Conservation (phyloP, 305 asterid species). For the Fraxinus xanthoxyloides region DNA sequence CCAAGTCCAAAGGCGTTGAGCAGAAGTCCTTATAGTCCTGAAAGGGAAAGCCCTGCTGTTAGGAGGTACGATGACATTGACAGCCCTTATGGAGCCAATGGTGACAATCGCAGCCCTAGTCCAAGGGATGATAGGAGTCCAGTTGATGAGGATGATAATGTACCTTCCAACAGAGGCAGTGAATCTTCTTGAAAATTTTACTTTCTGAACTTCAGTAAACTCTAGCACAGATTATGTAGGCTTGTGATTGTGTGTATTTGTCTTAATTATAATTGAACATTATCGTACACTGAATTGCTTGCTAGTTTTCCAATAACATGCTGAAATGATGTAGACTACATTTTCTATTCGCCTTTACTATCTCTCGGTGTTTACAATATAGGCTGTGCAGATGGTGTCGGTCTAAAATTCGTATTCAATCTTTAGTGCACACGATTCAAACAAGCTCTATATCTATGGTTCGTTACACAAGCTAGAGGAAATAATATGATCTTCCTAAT, state of each 20-base stretch:
- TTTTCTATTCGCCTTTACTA: background rate
- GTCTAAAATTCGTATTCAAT: no score
- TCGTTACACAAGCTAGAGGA: no score
- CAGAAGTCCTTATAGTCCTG: conserved; percentile 45
- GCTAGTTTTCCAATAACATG: background rate
- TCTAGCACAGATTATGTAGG: background rate
- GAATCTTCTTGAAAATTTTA: conserved; percentile 43
- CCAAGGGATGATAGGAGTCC: conserved; percentile 63
- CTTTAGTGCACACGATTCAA: no score
- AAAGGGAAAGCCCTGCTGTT: conserved; percentile 29
- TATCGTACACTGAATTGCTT: background rate
- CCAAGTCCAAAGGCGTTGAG: conserved; percentile 46
- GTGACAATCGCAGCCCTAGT: conserved; percentile 58
- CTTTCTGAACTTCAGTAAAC: background rate
- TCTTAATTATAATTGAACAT: background rate
- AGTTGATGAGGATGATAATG: conserved; percentile 51
- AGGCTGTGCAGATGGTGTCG: no score
- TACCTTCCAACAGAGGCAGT: conserved; percentile 48
- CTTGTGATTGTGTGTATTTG: background rate
- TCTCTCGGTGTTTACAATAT: background rate
- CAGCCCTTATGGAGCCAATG: conserved; percentile 58
- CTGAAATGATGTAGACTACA: background rate
- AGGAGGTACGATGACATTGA: conserved; percentile 62
- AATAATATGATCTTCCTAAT: no score
- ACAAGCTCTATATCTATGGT: no score